phyloP scores from a whole-genome alignment of 768 basidiomycete species.

The Termitomyces bulborhizus region DNA sequence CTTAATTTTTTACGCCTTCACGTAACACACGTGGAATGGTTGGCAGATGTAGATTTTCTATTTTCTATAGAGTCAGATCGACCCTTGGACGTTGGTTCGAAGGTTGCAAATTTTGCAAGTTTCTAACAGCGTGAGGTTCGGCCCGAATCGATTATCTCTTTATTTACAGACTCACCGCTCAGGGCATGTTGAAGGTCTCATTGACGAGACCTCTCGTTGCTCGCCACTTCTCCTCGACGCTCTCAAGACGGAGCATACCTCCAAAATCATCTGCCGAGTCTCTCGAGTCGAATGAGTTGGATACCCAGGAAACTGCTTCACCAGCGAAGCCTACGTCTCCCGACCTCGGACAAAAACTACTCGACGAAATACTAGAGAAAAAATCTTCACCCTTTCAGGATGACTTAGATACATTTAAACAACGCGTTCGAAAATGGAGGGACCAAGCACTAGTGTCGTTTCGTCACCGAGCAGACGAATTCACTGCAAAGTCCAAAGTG shows the following conservation, averaged over 20 bases:
- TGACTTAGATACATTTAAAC: slow-evolving; percentile 31
- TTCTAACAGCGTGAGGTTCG: background rate
- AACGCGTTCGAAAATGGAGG: slow-evolving; percentile 45
- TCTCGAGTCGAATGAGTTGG: background rate
- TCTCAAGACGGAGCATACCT: slow-evolving; percentile 26
- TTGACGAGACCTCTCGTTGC: slow-evolving; percentile 21
- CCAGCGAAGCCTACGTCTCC: background rate
- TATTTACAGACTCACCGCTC: background rate
- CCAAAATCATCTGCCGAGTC: slow-evolving; percentile 1
- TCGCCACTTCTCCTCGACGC: slow-evolving; percentile 24
- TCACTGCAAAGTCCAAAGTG: slow-evolving; percentile 49
- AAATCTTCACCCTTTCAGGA: slow-evolving; percentile 14
- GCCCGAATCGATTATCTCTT: background rate
- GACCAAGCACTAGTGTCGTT: slow-evolving; percentile 36
- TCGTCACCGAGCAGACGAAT: slow-evolving; percentile 49
- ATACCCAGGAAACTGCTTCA: slow-evolving; percentile 14
- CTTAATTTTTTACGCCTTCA: slow-evolving; percentile 12
- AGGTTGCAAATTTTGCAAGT: background rate
- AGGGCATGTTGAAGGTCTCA: slow-evolving; percentile 28
- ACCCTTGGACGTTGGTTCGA: background rate
- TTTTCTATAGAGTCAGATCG: slow-evolving; percentile 10
- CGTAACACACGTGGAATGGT: slow-evolving; percentile 10
- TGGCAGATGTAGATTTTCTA: slow-evolving; percentile 7
- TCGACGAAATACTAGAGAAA: slow-evolving; percentile 5
- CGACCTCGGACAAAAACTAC: slow-evolving; percentile 6